Evolutionary conservation across 2,329 filamentous ascomycete genomes (phyloP).

Genomic region (Scedosporium apiospermum): DNA sequence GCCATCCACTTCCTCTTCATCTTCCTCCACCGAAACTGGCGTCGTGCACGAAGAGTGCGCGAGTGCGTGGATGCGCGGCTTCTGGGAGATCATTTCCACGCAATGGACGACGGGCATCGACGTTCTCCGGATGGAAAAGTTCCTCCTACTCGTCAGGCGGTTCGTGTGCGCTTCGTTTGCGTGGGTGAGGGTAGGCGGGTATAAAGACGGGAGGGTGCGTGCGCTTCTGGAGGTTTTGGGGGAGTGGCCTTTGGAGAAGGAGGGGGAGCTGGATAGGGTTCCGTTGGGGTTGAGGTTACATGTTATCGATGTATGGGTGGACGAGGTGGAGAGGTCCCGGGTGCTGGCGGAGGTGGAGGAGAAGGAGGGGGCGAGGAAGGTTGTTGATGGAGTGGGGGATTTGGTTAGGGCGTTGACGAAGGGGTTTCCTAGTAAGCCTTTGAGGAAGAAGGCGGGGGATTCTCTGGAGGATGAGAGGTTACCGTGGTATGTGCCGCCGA

Average conservation of each 20-base stretch:
- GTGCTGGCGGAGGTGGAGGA: conserved; percentile 31
- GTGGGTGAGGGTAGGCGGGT: conserved; percentile 26
- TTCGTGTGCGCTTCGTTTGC: conserved; percentile 64
- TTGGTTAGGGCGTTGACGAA: conserved; percentile 47
- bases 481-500: conserved; percentile 40
- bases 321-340: conserved; percentile 70
- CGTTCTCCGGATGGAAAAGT: conserved; percentile 82
- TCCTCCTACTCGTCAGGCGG: conserved; percentile 71
- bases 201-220: conserved; percentile 17
- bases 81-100: conserved; percentile 60
- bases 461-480: conserved; percentile 66
- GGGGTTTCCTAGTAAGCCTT: conserved; percentile 55
- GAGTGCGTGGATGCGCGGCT: conserved; percentile 46
- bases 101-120: conserved; percentile 67
- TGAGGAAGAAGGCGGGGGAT: conserved; percentile 61
- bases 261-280: conserved; percentile 44
- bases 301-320: conserved; percentile 81
- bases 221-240: conserved; percentile 17
- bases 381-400: conserved; percentile 42
- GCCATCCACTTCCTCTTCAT: conserved; percentile 9
- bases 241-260: conserved; percentile 23
- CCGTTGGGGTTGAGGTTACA: conserved; percentile 82
- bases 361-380: conserved; percentile 28
- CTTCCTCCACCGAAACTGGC: conserved; percentile 34
- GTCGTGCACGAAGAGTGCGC: conserved; percentile 17